Percentiles rank a stretch among this genome's conserved stretches.
Evolutionary conservation across 495 filamentous ascomycete species (phyloP).

Genomic region (Talaromyces adpressus): DNA sequence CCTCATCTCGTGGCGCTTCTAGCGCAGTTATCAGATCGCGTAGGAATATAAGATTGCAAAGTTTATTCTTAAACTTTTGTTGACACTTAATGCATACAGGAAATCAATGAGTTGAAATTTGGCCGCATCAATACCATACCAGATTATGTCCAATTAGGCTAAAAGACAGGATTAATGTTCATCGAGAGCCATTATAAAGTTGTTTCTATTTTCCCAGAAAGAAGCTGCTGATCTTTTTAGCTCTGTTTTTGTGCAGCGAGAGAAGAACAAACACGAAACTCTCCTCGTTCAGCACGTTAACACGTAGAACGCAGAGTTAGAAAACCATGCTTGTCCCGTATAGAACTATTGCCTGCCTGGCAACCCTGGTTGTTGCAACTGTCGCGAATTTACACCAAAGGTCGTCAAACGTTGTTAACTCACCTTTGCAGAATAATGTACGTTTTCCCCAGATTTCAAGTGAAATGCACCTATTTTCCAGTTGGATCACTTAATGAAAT

Average conservation of each 20-base stretch:
- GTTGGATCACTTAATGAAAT: not conserved
- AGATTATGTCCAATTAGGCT: not conserved
- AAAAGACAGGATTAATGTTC: not conserved
- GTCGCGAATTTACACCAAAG: constrained; percentile 23
- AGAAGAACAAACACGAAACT: not conserved
- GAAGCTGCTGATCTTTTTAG: not conserved
- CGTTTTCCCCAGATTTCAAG: constrained; percentile 7
- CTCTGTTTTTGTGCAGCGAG: not conserved
- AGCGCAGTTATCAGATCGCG: not conserved
- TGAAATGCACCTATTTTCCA: not conserved
- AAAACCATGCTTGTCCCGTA: not conserved
- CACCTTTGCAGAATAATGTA: constrained; percentile 31
- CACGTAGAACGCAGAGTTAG: not conserved
- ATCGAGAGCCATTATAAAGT: not conserved
- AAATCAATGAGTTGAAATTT: too few relatives aligned
- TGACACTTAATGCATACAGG: too few relatives aligned
- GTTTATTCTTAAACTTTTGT: not conserved
- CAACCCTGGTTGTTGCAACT: constrained; percentile 28
- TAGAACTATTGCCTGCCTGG: constrained; percentile 23
- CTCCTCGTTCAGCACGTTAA: too few relatives aligned
- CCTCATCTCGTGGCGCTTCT: too few relatives aligned
- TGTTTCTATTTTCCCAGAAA: not conserved
- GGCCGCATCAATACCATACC: too few relatives aligned
- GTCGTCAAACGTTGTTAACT: constrained; percentile 30
- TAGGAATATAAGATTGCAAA: not conserved